Evolutionary conservation across 495 filamentous ascomycete genomes (phyloP), one percentile per base, ranked within the genome.

Genomic region (Penicillium egyptiacum): DNA sequence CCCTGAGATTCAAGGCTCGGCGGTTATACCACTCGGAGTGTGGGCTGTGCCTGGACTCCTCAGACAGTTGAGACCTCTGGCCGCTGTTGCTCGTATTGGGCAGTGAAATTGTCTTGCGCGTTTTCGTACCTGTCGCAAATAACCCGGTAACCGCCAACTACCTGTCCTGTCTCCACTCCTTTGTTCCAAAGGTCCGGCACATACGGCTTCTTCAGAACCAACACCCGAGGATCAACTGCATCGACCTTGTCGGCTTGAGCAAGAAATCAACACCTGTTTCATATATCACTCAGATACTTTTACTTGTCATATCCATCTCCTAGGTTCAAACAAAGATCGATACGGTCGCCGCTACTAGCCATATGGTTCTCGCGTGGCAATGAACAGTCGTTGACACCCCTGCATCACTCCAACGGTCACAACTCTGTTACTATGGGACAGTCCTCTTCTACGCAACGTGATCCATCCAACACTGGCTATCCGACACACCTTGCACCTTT

Each of bases 381-480:
- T 73, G 65, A 59, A 61, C 59, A 58, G 58, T 48, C 60, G 62
- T 41, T 72, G 66, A 66, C 55, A 52, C 49, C 52, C 52, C 35
- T 52, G 58, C 54, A 33, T 64, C 47, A 44, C 20, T 57, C 47
- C 53, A 44, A 33, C 48, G 59, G 11, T 53, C 46, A 17, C 30
- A 41, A 63, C 40, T 44, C 49, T 69, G 65, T 64, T 78, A 77
- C 71, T 78, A 79, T 79, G 76, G 76, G 76, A 75, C 76, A 78
- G 62, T 70, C 73, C 61, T 75, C 74, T 28, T 79, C 77, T 46
- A 75, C 75, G 45, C 71, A 73, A 61, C 67, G 74, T 70, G 64
- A 74, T 55, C 64, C 63, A 46, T 69, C 70, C 44, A 66, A 72
- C 48, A 68, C 53, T 53, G 62, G 50, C 43, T 60, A 60, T 41